Base-by-base conservation (phyloP, 2,329 filamentous ascomycete genomes). In the Lecanoromycetidae sp. region DNA sequence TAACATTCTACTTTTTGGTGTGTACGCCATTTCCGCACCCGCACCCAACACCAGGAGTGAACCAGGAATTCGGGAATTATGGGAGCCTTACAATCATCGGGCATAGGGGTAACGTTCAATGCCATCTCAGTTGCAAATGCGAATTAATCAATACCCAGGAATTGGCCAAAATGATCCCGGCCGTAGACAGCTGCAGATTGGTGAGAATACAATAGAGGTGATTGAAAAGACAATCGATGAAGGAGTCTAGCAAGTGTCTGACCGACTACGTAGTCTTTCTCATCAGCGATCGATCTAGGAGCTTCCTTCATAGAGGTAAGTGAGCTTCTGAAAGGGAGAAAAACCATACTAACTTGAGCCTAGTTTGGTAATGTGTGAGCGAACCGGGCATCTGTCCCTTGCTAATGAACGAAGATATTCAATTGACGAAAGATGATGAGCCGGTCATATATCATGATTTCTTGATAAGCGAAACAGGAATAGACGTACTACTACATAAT, bases 391-490 rank as follows among this genome's bases (percentile, higher is more conserved):
- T 22, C 12, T 45, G 8, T 4, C n/a, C 25, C 32, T 20, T 53
- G n/a, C 46, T 50, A 46, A 53, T 34, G 9, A 46, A 40, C 22
- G 3, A 26, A 61, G 66, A 69, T 55, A 58, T 67, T 2, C 67
- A 69, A 50, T 52, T 69, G 13, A 69, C 67, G 1, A 61, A 60
- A 52, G 67, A 69, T 40, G 54, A 60, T 30, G 55, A 63, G 9
- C 63, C 67, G 2, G 59, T 69, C 9, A 59, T 68, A 13, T 69
- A 64, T 41, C 66, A 69, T 49, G 65, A 69, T 50, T 69, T 67
- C 43, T 61, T 61, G 2, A 49, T 69, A 5, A 68, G 64, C 49
- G 66, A 69, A 48, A 60, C 63, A 4, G 66, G 67, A 2, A 64
- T 64, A 3, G 66, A 70, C 50, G 54, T 62, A 26, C 60, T 66